Conservation (phyloP, 768 basidiomycete genomes). For the Rhizopogon rudus region DNA sequence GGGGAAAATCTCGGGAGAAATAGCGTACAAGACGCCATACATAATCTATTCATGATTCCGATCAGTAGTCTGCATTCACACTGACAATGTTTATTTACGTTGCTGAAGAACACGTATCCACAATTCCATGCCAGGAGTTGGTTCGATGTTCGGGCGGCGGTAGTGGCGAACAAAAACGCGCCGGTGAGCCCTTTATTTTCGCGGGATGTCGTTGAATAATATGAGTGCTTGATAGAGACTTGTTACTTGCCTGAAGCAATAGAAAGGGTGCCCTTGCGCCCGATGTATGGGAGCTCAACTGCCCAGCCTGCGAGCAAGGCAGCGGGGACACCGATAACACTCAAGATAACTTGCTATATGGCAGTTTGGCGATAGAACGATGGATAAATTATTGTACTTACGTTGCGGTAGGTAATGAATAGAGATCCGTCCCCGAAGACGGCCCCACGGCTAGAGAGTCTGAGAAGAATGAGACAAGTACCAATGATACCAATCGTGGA, state of each 20-base stretch:
- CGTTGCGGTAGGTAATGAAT: constrained; percentile 71
- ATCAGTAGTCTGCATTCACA: constrained; percentile 1
- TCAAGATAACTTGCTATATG: constrained; percentile 62
- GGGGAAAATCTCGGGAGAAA: constrained; percentile 67
- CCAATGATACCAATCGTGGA: background rate
- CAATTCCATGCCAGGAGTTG: constrained; percentile 79
- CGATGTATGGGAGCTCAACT: constrained; percentile 60
- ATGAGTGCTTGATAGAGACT: constrained; percentile 12
- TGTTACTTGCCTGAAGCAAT: constrained; percentile 53
- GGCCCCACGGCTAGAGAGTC: constrained; percentile 59
- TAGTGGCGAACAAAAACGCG: constrained; percentile 67
- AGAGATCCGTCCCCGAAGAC: constrained; percentile 66
- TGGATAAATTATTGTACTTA: constrained; percentile 16
- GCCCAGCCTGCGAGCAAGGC: constrained; percentile 68
- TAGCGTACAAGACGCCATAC: constrained; percentile 71
- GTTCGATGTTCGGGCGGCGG: constrained; percentile 66
- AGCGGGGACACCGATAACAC: constrained; percentile 63
- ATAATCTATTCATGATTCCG: constrained; percentile 42
- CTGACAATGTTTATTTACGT: constrained; percentile 31
- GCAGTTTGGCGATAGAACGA: background rate
- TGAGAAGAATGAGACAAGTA: constrained; percentile 15
- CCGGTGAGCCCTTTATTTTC: constrained; percentile 62
- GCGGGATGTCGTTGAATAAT: constrained; percentile 41
- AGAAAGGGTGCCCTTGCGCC: constrained; percentile 62
- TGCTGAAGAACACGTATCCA: constrained; percentile 61